Evolutionary conservation across 257 asterid species (phyloP).

Genomic region (Solanum pinnatisectum): DNA sequence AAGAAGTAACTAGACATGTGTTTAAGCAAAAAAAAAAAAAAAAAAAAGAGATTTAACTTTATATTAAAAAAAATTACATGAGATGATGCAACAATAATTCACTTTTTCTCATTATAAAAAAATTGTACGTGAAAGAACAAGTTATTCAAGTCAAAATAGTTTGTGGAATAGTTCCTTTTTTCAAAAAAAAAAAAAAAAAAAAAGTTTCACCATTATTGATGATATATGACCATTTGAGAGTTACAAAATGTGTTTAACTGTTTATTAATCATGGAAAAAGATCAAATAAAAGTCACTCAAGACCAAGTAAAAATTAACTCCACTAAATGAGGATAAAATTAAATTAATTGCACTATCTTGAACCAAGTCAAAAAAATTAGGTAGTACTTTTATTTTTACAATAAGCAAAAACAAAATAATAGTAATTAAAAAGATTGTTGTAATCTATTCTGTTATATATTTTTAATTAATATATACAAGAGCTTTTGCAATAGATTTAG

Average conservation of each 20-base stretch:
- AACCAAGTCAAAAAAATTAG: background rate
- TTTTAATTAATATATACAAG: background rate
- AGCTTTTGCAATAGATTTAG: background rate
- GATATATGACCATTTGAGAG: background rate
- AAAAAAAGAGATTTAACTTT: too few relatives aligned
- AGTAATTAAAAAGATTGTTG: background rate
- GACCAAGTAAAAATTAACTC: background rate
- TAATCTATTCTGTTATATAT: background rate
- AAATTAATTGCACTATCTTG: background rate
- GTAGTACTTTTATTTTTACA: background rate
- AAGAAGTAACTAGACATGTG: background rate
- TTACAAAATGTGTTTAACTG: background rate
- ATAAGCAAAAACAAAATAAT: background rate
- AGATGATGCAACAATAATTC: background rate
- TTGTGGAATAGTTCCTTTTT: background rate
- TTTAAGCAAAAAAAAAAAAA: too few relatives aligned
- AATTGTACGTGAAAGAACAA: background rate
- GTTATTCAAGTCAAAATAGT: too few relatives aligned
- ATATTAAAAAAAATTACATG: background rate
- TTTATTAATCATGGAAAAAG: background rate
- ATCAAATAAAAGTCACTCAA: background rate
- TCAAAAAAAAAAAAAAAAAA: too few relatives aligned
- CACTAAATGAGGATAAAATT: background rate
- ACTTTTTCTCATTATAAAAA: background rate
- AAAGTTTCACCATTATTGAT: background rate